Evolutionary conservation across 2,329 filamentous ascomycete species (phyloP).

Genomic region (Xylariaceae sp.): DNA sequence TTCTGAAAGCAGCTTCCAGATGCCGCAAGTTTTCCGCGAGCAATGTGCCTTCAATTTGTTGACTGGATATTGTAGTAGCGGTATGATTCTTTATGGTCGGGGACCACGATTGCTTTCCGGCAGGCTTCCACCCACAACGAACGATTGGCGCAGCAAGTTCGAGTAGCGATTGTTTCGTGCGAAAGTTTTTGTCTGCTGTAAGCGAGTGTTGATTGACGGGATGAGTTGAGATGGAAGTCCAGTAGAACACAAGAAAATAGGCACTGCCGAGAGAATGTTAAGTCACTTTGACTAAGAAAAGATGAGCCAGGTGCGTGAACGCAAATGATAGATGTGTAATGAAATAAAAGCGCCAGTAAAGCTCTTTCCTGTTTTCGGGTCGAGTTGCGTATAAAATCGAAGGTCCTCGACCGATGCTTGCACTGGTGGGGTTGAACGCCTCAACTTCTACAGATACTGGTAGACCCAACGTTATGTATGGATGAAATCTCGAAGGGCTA

Average conservation of each 20-base stretch:
- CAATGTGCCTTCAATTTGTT: no score
- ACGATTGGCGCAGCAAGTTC: no score
- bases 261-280: conserved; percentile 7
- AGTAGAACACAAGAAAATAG: background rate
- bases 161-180: no score
- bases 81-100: no score
- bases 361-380: conserved; percentile 22
- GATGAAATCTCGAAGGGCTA: conserved; percentile 37
- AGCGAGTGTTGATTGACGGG: no score
- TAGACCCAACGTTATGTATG: conserved; percentile 39
- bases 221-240: no score
- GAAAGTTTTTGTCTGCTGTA: no score
- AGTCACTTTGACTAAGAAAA: conserved; percentile 2
- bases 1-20: no score
- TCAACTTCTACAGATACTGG: conserved; percentile 36
- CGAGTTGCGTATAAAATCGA: conserved; percentile 36
- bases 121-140: no score
- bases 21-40: no score
- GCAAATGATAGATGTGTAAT: conserved; percentile 21
- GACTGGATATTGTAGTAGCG: no score
- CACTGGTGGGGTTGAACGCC: conserved; percentile 39
- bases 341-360: conserved; percentile 15
- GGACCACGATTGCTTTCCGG: no score
- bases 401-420: conserved; percentile 35
- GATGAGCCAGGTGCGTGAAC: conserved; percentile 4